Conservation (phyloP, 208 protist genomes). For the Tritrichomonas musculus region DNA sequence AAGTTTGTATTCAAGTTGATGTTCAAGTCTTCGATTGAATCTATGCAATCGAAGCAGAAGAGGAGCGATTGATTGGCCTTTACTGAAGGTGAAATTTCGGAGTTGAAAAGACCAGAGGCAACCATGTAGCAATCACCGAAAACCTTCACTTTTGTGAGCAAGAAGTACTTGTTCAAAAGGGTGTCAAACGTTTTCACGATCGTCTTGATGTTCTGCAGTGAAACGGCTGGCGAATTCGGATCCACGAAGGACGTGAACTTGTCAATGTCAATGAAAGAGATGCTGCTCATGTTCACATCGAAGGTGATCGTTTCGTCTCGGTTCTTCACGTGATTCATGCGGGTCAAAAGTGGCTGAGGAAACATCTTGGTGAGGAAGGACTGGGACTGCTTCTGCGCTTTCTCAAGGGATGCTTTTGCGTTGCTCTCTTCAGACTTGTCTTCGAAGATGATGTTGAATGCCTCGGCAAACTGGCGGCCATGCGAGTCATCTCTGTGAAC, state of each 20-base stretch:
- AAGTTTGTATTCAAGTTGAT: not conserved
- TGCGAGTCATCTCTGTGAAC: too few relatives aligned
- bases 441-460: not conserved
- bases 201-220: not conserved
- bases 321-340: not conserved
- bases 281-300: not conserved
- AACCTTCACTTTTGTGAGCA: not conserved
- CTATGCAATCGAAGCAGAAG: not conserved
- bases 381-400: not conserved
- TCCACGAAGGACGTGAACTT: not conserved
- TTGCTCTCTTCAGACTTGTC: not conserved
- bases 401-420: not conserved
- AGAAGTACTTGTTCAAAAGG: not conserved
- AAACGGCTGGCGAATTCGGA: not conserved
- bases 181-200: not conserved
- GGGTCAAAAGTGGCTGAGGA: not conserved
- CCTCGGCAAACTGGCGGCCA: not conserved
- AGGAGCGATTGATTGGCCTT: not conserved
- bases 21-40: not conserved
- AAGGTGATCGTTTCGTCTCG: not conserved
- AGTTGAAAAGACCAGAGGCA: not conserved
- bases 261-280: not conserved
- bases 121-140: conserved; percentile 25
- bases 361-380: not conserved
- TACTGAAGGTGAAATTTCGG: not conserved